These are phyloP conservation scores for Spencermartinsiella europaea DNA, from an alignment of 805 yeast genomes.

Conservation along the genomic window DNA sequence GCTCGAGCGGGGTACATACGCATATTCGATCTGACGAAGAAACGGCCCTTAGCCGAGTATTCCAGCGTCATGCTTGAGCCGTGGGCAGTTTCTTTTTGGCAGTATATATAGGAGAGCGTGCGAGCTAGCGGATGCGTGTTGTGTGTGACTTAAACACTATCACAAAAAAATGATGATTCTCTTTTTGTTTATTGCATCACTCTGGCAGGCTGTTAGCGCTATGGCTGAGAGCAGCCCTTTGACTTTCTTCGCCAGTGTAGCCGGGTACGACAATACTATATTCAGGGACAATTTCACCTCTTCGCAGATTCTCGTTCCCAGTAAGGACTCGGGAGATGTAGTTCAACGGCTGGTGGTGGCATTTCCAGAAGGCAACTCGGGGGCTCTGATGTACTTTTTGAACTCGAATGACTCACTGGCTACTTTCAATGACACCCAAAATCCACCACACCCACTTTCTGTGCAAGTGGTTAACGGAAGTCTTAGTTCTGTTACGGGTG, in stretches of 20 bases:
- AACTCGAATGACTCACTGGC: background rate
- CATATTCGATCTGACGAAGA: no score
- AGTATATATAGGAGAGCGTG: no score
- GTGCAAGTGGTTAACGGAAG: slow-evolving; percentile 5
- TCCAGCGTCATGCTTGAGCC: no score
- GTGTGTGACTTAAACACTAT: no score
- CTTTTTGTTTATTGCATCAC: background rate
- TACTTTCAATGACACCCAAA: background rate
- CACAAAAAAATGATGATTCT: background rate
- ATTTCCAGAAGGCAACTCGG: slow-evolving; percentile 9
- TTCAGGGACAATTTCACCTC: background rate
- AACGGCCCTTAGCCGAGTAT: no score
- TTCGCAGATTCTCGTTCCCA: slow-evolving; percentile 6
- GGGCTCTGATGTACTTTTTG: slow-evolving; percentile 4
- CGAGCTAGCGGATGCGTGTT: no score
- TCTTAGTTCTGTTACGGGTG: slow-evolving; percentile 1
- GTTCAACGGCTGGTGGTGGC: slow-evolving; percentile 10
- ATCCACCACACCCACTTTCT: background rate
- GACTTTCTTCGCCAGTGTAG: slow-evolving; percentile 1
- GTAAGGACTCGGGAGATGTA: background rate
- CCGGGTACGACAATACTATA: slow-evolving; percentile 4
- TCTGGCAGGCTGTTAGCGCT: background rate
- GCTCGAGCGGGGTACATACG: no score
- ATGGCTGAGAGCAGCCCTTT: background rate
- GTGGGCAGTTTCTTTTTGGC: no score